Evolutionary conservation across 768 basidiomycete species (phyloP).

Genomic region (Auricularia sp.): DNA sequence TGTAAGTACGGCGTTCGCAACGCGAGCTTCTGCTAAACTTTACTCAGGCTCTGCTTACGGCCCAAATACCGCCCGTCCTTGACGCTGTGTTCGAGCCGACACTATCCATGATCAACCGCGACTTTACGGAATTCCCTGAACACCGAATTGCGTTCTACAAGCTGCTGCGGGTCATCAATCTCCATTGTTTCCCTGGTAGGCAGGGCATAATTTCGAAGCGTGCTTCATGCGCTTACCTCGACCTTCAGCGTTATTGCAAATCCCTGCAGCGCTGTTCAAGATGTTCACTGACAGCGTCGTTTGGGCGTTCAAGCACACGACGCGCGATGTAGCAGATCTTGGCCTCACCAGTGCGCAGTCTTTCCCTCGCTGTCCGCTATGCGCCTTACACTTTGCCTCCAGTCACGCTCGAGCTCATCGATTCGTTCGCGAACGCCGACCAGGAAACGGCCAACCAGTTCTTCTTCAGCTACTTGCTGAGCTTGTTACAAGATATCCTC

Average conservation of each 20-base stretch:
- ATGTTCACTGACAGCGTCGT: constrained; percentile 96
- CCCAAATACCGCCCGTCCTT: constrained; percentile 89
- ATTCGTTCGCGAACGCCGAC: constrained; percentile 33
- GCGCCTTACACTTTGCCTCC: constrained; percentile 19
- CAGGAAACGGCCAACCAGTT: constrained; percentile 33
- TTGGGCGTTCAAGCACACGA: constrained; percentile 99
- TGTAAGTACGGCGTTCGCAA: constrained; percentile 38
- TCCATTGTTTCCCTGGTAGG: constrained; percentile 90
- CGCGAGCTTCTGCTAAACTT: not conserved
- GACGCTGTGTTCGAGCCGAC: constrained; percentile 98
- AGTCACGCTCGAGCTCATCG: constrained; percentile 28
- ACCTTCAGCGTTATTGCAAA: constrained; percentile 59
- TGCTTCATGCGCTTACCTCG: constrained; percentile 3
- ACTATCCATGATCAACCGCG: constrained; percentile 97
- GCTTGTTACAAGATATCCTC: constrained; percentile 35
- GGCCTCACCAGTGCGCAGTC: constrained; percentile 29
- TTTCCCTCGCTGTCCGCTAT: no score
- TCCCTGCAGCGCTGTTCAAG: constrained; percentile 92
- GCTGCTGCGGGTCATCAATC: constrained; percentile 83
- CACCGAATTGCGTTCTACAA: constrained; percentile 97
- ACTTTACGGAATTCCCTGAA: constrained; percentile 97
- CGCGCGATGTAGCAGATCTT: constrained; percentile 95
- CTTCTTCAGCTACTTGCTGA: constrained; percentile 37
- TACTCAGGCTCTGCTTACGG: constrained; percentile 67
- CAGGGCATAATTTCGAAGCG: not conserved